phyloP scores from a whole-genome alignment of 768 basidiomycete genomes.

The Peribolospora baueri region DNA sequence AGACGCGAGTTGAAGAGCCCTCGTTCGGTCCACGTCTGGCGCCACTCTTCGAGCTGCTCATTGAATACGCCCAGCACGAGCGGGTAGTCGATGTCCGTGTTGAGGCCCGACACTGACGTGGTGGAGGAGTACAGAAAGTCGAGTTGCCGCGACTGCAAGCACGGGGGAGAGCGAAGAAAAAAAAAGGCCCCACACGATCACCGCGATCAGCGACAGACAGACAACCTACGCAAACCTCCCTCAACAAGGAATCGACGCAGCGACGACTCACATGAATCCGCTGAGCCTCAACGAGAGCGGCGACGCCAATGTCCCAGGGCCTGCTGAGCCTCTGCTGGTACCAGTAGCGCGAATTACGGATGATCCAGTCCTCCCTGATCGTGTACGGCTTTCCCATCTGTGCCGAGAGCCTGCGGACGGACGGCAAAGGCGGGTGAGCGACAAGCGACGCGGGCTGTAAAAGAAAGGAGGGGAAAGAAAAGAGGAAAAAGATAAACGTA shows the following conservation, averaged over 20 bases:
- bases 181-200: background rate
- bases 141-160: conserved; percentile 30
- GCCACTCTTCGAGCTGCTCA: conserved; percentile 41
- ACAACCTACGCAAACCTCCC: conserved; percentile 25
- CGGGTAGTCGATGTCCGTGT: conserved; percentile 61
- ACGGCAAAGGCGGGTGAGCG: background rate
- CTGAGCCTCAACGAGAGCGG: conserved; percentile 29
- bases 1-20: background rate
- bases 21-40: conserved; percentile 27
- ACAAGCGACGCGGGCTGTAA: too few species aligned
- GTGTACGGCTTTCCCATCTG: conserved; percentile 93
- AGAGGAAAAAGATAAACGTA: too few species aligned
- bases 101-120: conserved; percentile 53
- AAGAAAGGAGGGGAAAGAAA: too few species aligned
- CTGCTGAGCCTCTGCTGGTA: conserved; percentile 38
- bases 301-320: conserved; percentile 41
- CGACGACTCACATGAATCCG: conserved; percentile 30
- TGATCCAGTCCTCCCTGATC: conserved; percentile 79
- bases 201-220: conserved; percentile 21
- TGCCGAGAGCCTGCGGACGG: conserved; percentile 28
- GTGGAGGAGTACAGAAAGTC: conserved; percentile 67
- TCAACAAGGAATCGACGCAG: background rate
- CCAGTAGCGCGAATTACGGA: conserved; percentile 60
- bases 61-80: conserved; percentile 64
- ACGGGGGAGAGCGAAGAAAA: background rate